phyloP scores from a whole-genome alignment of 331 rosid species.

The Quercus lobata region DNA sequence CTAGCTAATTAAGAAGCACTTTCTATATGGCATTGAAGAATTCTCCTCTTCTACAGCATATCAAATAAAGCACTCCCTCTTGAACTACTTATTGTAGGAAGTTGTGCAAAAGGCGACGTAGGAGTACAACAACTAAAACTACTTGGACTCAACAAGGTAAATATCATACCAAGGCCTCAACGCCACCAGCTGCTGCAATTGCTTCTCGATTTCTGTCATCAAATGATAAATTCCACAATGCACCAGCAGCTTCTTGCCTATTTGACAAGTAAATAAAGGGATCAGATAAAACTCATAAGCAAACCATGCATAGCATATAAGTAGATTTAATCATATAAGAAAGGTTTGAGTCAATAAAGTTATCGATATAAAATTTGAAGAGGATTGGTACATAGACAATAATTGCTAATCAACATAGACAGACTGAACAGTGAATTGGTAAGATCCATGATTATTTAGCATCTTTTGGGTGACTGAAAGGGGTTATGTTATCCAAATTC shows the following conservation, averaged over 20 bases:
- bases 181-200: conserved; percentile 98
- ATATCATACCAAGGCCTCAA: conserved; percentile 87
- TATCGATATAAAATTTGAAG: not conserved
- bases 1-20: not conserved
- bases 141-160: not conserved
- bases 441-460: not conserved
- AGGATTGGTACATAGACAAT: not conserved
- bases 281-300: not conserved
- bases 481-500: not conserved
- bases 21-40: not conserved
- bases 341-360: not conserved
- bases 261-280: not conserved
- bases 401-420: not conserved
- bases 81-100: not conserved
- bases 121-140: not conserved
- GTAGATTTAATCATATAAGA: not conserved
- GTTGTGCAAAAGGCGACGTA: not conserved
- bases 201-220: conserved; percentile 99
- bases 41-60: not conserved
- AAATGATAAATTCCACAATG: conserved; percentile 97
- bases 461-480: not conserved
- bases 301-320: not conserved
- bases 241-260: conserved; percentile 99
- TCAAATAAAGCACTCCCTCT: not conserved
- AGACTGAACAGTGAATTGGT: not conserved